Evolutionary conservation across 1,284 basidiomycete genomes (phyloP).

Genomic region (Malassezia brasiliensis): DNA sequence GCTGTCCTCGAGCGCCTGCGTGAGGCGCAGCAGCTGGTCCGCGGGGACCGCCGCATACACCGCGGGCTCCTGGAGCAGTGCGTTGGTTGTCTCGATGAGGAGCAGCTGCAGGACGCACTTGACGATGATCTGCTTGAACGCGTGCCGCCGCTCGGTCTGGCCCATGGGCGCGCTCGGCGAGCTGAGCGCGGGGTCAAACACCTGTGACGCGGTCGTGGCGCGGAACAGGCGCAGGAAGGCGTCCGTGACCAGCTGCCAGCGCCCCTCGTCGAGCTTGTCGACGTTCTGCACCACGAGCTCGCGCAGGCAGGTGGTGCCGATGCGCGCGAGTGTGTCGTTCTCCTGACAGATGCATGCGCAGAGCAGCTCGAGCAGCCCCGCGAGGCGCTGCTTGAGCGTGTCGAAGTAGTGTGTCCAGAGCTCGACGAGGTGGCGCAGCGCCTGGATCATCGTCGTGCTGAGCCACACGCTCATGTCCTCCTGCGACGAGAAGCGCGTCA

Average conservation of each 20-base stretch:
- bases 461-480: constrained; percentile 99
- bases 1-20: constrained; percentile 87
- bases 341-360: constrained; percentile 95
- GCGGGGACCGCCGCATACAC: constrained; percentile 93
- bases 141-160: constrained; percentile 62
- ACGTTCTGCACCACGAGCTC: constrained; percentile 91
- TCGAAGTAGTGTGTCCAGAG: constrained; percentile 95
- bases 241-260: constrained; percentile 85
- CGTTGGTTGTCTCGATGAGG: constrained; percentile 94
- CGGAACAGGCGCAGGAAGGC: constrained; percentile 92
- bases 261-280: constrained; percentile 67
- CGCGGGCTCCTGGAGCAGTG: constrained; percentile 61
- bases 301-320: constrained; percentile 95
- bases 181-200: constrained; percentile 71
- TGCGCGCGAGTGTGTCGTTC: constrained; percentile 83
- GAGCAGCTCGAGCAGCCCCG: constrained; percentile 81
- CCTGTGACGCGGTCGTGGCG: constrained; percentile 92
- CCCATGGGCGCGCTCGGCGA: constrained; percentile 53
- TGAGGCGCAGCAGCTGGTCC: constrained; percentile 78
- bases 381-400: constrained; percentile 76
- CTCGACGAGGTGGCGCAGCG: constrained; percentile 85
- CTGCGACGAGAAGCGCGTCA: constrained; percentile 84
- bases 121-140: constrained; percentile 98
- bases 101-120: constrained; percentile 97
- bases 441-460: constrained; percentile 98